Conservation (phyloP, 805 yeast species). For the Lipomyces japonicus region DNA sequence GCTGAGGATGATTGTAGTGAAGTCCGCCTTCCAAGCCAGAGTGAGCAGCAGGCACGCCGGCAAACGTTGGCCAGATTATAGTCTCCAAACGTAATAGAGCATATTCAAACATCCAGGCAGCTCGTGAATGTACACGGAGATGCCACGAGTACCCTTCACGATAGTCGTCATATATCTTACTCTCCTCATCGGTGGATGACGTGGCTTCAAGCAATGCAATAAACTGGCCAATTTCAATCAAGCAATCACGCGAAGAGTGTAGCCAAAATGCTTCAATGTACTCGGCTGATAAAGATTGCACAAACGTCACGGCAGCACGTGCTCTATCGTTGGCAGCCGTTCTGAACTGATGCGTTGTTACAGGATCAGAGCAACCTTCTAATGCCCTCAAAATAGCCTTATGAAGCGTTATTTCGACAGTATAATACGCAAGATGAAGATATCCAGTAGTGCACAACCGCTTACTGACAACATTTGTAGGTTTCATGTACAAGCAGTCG, state of each 20-base stretch:
- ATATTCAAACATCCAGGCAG: slow-evolving; percentile 30
- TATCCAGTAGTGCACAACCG: slow-evolving; percentile 27
- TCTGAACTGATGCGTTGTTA: slow-evolving; percentile 13
- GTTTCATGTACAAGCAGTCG: slow-evolving; percentile 23
- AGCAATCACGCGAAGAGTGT: slow-evolving; percentile 28
- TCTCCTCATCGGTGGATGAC: slow-evolving; percentile 22
- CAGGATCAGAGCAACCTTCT: slow-evolving; percentile 20
- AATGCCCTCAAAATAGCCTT: slow-evolving; percentile 26
- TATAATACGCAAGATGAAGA: slow-evolving; percentile 27
- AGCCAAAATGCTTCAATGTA: slow-evolving; percentile 34
- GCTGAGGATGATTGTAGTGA: neutral
- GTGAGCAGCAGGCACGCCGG: slow-evolving; percentile 17
- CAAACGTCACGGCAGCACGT: slow-evolving; percentile 30
- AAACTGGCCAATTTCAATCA: slow-evolving; percentile 32
- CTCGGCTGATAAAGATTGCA: slow-evolving; percentile 28
- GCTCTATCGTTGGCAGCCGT: slow-evolving; percentile 26
- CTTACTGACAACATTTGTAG: slow-evolving; percentile 14
- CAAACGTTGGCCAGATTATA: slow-evolving; percentile 28
- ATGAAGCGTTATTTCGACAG: slow-evolving; percentile 25
- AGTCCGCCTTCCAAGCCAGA: neutral
- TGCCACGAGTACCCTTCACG: slow-evolving; percentile 29
- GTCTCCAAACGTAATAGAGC: slow-evolving; percentile 28
- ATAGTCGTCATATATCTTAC: slow-evolving; percentile 15
- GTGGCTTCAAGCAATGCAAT: slow-evolving; percentile 28
- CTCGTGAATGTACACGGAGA: slow-evolving; percentile 28